These are phyloP conservation scores for Ichthyophthirius multifiliis DNA, from an alignment of 169 alveolate species.

Conservation along the genomic window DNA sequence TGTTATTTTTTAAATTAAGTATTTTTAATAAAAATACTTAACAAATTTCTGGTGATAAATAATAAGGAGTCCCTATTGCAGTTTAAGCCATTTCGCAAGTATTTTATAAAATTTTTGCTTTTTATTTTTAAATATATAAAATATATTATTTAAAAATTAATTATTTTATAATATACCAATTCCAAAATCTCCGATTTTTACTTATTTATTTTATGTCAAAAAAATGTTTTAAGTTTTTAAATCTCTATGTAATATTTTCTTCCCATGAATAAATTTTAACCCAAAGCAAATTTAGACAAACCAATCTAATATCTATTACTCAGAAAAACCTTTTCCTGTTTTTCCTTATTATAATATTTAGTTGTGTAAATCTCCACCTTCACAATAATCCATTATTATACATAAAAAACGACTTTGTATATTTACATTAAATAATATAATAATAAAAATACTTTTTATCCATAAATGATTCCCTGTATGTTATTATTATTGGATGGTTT, in stretches of 20 bases:
- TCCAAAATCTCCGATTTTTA: slow-evolving; percentile 82
- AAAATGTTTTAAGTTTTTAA: slow-evolving; percentile 80
- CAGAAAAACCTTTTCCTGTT: slow-evolving; percentile 47
- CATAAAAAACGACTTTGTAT: slow-evolving; percentile 50
- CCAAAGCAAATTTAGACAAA: slow-evolving; percentile 78
- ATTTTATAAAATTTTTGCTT: slow-evolving; percentile 49
- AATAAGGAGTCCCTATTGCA: slow-evolving; percentile 89
- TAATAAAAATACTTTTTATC: slow-evolving; percentile 41
- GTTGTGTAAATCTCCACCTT: slow-evolving; percentile 71
- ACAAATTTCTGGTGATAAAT: slow-evolving; percentile 87
- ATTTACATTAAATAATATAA: background rate
- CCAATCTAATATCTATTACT: slow-evolving; percentile 59
- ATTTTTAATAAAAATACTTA: slow-evolving; percentile 36
- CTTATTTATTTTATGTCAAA: slow-evolving; percentile 55
- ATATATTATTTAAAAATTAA: slow-evolving; percentile 24
- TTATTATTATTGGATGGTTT: slow-evolving; percentile 61
- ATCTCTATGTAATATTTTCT: slow-evolving; percentile 77
- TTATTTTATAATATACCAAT: slow-evolving; percentile 27
- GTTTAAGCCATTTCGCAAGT: slow-evolving; percentile 78
- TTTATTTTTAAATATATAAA: slow-evolving; percentile 24
- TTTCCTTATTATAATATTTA: slow-evolving; percentile 55
- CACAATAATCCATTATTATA: slow-evolving; percentile 82
- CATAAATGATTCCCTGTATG: slow-evolving; percentile 64
- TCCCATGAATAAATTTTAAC: slow-evolving; percentile 76
- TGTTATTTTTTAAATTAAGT: slow-evolving; percentile 28